These are phyloP conservation scores for Entamoeba dispar DNA, from an alignment of 208 protist species.

Conservation along the genomic window DNA sequence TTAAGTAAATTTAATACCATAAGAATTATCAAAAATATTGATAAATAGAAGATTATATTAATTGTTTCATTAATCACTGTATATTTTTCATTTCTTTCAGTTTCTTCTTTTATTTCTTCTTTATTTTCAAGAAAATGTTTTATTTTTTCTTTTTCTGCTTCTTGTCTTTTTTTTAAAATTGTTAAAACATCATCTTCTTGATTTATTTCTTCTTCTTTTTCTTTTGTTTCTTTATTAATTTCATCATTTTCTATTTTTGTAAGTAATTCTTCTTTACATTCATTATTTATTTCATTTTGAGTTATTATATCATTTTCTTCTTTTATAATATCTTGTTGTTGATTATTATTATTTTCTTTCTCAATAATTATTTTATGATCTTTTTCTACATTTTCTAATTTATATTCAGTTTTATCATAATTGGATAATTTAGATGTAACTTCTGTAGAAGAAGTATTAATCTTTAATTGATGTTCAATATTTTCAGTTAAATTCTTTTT, in stretches of 20 bases:
- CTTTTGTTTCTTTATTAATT: not conserved
- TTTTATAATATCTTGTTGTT: no score
- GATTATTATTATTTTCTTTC: no score
- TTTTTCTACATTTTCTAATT: no score
- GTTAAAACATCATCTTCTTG: not conserved
- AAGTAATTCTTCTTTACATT: not conserved
- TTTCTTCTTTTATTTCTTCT: not conserved
- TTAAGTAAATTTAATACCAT: not conserved
- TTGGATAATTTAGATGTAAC: no score
- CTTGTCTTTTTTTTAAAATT: not conserved
- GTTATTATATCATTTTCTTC: no score
- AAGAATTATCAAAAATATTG: not conserved
- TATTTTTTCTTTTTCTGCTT: not conserved
- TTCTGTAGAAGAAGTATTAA: no score
- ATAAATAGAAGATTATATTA: not conserved
- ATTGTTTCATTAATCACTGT: not conserved
- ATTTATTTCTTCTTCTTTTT: not conserved
- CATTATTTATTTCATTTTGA: no score
- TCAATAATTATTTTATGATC: no score
- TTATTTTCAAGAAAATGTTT: not conserved
- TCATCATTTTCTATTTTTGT: not conserved
- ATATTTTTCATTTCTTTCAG: not conserved
- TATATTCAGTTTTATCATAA: no score
- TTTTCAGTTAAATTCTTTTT: no score
- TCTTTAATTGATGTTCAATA: no score